Conservation (phyloP, 441 rosid species). For the Mallotus japonicus region DNA sequence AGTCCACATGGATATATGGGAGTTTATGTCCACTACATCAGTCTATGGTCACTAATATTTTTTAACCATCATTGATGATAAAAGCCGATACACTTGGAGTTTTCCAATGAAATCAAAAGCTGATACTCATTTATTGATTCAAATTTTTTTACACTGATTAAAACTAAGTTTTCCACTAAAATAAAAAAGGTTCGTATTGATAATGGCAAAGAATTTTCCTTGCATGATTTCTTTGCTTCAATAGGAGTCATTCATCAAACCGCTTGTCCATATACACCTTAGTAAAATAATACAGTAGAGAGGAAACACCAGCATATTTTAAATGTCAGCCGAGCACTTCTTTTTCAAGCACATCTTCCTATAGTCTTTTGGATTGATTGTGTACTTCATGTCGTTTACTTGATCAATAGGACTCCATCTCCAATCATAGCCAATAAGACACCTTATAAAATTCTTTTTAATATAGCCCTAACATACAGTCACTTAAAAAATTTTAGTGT, state of each 20-base stretch:
- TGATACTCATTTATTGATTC: neutral
- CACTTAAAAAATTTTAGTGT: too few relatives aligned
- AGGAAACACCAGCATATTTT: slow-evolving; percentile 2
- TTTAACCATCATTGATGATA: neutral
- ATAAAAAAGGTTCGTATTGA: neutral
- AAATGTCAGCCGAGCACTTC: neutral
- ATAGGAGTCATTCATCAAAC: neutral
- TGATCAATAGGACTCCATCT: neutral
- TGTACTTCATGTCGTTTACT: neutral
- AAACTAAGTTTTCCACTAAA: neutral
- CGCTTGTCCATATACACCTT: neutral
- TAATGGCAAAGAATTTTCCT: neutral
- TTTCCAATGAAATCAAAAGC: neutral
- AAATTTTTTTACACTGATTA: neutral
- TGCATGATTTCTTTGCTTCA: neutral
- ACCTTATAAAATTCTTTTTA: too few relatives aligned
- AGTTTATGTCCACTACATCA: neutral
- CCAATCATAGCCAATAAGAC: neutral
- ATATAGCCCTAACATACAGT: too few relatives aligned
- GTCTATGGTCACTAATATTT: neutral
- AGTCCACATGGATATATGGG: neutral
- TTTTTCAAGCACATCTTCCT: neutral
- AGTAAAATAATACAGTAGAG: neutral
- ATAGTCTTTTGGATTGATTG: neutral
- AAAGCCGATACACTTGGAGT: neutral